Evolutionary conservation across 805 yeast species (phyloP).

Genomic region (Barnettozyma sp.): DNA sequence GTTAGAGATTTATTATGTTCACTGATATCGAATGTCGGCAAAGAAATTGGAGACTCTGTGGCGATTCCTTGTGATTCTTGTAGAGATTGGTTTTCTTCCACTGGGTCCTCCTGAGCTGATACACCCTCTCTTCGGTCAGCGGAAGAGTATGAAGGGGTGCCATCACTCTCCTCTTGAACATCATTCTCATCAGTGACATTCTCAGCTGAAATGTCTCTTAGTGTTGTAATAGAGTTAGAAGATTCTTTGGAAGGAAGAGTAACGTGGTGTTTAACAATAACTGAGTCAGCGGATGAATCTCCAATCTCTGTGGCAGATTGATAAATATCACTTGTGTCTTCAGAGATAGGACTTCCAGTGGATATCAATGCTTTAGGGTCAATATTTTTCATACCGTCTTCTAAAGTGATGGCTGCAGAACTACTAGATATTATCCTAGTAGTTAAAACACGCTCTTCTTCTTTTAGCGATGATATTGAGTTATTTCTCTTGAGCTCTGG

Average conservation of each 20-base stretch:
- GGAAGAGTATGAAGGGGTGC: too few relatives aligned
- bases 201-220: constrained; percentile 7
- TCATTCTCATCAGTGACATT: too few relatives aligned
- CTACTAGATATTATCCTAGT: constrained; percentile 13
- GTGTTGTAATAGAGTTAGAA: constrained; percentile 19
- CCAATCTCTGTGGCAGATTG: constrained; percentile 20
- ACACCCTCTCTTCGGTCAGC: background rate
- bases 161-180: too few relatives aligned
- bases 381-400: constrained; percentile 17
- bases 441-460: constrained; percentile 20
- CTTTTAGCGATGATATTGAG: constrained; percentile 21
- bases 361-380: constrained; percentile 4
- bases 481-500: constrained; percentile 24
- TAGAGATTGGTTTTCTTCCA: background rate
- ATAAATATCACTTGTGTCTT: constrained; percentile 18
- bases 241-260: constrained; percentile 11
- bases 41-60: constrained; percentile 8
- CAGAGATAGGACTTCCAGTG: constrained; percentile 13
- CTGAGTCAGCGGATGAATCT: constrained; percentile 8
- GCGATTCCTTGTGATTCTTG: background rate
- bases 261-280: background rate
- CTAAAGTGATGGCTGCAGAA: constrained; percentile 11
- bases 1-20: constrained; percentile 13
- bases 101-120: background rate
- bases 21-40: background rate